Evolutionary conservation across 2,329 filamentous ascomycete genomes (phyloP), one percentile per base, ranked within the genome.

Genomic region (Calonectria hongkongensis): DNA sequence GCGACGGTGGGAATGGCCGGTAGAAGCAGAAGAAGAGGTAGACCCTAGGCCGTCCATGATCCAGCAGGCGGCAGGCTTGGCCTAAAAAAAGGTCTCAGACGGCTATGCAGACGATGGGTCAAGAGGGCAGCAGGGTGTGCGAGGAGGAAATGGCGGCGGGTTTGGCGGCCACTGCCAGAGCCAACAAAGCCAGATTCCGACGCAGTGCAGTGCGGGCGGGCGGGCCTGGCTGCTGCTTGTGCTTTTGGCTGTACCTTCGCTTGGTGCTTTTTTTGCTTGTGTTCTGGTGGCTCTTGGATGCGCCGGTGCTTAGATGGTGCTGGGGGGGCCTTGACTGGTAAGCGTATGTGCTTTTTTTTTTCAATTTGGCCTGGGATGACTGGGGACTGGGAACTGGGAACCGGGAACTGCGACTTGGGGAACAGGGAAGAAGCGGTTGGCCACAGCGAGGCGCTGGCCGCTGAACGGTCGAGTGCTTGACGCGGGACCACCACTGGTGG

Each of bases 1-100:
- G 84, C 90, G 90, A 84, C 91, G 90, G 76, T 89, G 87, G 73
- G 87, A 88, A 79, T 79, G 84, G 84, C 85, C 84, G 85, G 85
- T 85, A 81, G 84, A 82, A 77, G 83, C 80, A 68, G 77, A 79
- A 60, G 77, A 76, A 78, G 77, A 79, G 69, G 75, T 75, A 81
- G 83, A 83, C 79, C 83, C 83, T 79, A 83, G 85, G 81, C 82
- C 83, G 82, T 88, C 87, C 87, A 89, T 89, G 85, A 85, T 87
- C 82, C 79, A 77, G 73, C 77, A 73, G 74, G 74, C 54, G 54
- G 54, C 77, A 76, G 74, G 76, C 78, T 79, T 78, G 67, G 75
- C 78, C 43, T 78, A 76, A 77, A 76, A 79, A 80, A 78, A 73
- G 75, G 78, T 77, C 76, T 79, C 78, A 78, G 74, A 80, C 74